A percentile compares a stretch with the other conserved stretches of the same genome.
These are phyloP conservation scores for Zasmidium cellare DNA, from an alignment of 2,329 filamentous ascomycete species.

Conservation along the genomic window DNA sequence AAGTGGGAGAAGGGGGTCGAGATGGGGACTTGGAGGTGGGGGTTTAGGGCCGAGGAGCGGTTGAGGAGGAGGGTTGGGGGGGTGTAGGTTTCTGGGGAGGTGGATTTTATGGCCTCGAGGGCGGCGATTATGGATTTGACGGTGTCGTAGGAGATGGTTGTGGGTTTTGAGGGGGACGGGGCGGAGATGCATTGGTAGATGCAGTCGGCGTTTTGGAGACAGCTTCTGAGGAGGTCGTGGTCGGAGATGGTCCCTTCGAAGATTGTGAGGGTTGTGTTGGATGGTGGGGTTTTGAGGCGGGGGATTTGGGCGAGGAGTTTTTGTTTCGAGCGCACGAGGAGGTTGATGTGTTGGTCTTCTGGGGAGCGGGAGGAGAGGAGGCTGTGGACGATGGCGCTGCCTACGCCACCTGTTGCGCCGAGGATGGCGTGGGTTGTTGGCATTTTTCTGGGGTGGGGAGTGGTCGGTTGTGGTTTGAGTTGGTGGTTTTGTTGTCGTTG, in stretches of 20 bases:
- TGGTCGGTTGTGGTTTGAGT: no score
- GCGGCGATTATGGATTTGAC: slow-evolving; percentile 13
- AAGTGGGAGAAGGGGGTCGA: not conserved
- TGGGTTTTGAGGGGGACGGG: slow-evolving; percentile 20
- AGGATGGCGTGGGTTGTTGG: slow-evolving; percentile 21
- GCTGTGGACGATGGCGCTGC: slow-evolving; percentile 16
- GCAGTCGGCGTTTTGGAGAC: slow-evolving; percentile 27
- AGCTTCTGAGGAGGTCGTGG: slow-evolving; percentile 12
- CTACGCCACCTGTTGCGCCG: slow-evolving; percentile 24
- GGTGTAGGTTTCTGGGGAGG: slow-evolving; percentile 4
- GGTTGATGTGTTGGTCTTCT: slow-evolving; percentile 21
- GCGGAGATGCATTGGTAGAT: slow-evolving; percentile 26
- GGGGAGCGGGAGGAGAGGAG: slow-evolving; percentile 16
- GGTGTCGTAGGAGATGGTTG: slow-evolving; percentile 16
- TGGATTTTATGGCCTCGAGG: slow-evolving; percentile 7
- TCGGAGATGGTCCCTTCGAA: slow-evolving; percentile 40
- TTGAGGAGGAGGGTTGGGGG: slow-evolving; percentile 18
- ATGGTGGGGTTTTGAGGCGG: slow-evolving; percentile 13
- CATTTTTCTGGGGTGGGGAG: slow-evolving; percentile 5
- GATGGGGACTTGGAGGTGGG: not conserved
- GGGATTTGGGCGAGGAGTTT: slow-evolving; percentile 25
- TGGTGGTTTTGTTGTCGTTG: no score
- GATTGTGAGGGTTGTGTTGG: slow-evolving; percentile 30
- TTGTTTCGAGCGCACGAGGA: slow-evolving; percentile 23
- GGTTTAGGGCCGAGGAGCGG: slow-evolving; percentile 17